These are phyloP conservation scores for Ziziphus jujuba DNA, from an alignment of 306 rosid species.

Conservation along the genomic window DNA sequence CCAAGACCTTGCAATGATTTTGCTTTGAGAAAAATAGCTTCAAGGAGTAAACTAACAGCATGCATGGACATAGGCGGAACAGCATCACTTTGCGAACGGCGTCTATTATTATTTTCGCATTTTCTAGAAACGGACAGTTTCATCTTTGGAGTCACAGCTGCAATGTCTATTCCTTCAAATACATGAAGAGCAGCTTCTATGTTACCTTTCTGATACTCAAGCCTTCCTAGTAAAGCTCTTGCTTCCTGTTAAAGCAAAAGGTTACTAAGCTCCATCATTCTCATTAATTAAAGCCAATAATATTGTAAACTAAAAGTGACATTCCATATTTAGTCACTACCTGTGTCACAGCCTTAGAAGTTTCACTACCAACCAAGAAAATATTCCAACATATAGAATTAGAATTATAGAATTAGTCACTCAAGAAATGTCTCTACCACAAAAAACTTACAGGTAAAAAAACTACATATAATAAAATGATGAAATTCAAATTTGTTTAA, in stretches of 20 bases:
- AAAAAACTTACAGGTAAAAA: not conserved
- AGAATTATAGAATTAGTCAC: not conserved
- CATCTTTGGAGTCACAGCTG: slow-evolving; percentile 68
- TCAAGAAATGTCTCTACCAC: not conserved
- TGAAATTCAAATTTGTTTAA: not conserved
- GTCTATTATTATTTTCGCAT: slow-evolving; percentile 52
- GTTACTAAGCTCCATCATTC: slow-evolving; percentile 20
- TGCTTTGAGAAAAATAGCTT: slow-evolving; percentile 86
- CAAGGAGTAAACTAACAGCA: slow-evolving; percentile 86
- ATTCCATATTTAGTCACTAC: not conserved
- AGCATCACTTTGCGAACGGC: slow-evolving; percentile 54
- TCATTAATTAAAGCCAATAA: not conserved
- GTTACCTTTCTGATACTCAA: slow-evolving; percentile 88
- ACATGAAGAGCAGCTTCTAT: slow-evolving; percentile 90
- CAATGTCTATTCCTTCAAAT: slow-evolving; percentile 89
- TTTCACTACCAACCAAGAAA: not conserved
- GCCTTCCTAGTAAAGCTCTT: slow-evolving; percentile 91
- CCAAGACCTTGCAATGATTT: slow-evolving; percentile 75
- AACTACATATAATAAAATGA: not conserved
- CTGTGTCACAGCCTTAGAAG: slow-evolving; percentile 4
- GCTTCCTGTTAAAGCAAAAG: slow-evolving; percentile 64
- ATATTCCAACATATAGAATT: not conserved
- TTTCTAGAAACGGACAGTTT: slow-evolving; percentile 64
- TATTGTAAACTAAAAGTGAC: not conserved
- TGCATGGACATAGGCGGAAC: slow-evolving; percentile 77